Evolutionary conservation across 2,329 filamentous ascomycete genomes (phyloP).

Genomic region (Mycocentrospora acerina): DNA sequence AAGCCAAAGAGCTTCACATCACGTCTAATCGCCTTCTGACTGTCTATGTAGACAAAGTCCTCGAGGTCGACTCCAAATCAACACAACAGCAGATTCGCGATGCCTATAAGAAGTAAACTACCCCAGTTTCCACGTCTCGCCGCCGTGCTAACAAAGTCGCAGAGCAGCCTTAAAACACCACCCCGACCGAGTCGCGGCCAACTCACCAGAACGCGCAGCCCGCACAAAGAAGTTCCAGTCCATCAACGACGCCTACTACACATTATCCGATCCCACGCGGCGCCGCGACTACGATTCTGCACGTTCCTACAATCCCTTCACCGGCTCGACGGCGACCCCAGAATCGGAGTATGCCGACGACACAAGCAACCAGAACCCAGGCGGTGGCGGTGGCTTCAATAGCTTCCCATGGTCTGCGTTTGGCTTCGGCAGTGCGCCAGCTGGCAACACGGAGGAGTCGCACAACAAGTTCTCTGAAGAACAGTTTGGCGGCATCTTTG

Average conservation of each 20-base stretch:
- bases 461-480: constrained; percentile 65
- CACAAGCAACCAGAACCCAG: constrained; percentile 42
- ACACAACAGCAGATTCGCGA: constrained; percentile 82
- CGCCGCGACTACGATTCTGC: constrained; percentile 83
- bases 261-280: constrained; percentile 75
- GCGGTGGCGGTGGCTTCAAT: constrained; percentile 17
- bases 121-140: neutral
- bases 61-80: constrained; percentile 73
- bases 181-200: constrained; percentile 81
- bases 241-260: constrained; percentile 92
- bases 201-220: constrained; percentile 77
- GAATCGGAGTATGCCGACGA: constrained; percentile 54
- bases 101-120: constrained; percentile 83
- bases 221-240: constrained; percentile 89
- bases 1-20: constrained; percentile 4
- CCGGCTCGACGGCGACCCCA: constrained; percentile 46
- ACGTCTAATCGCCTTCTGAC: neutral
- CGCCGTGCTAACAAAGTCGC: constrained; percentile 2
- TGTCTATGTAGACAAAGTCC: constrained; percentile 32
- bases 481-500: constrained; percentile 75
- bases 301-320: constrained; percentile 56
- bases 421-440: constrained; percentile 55
- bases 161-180: constrained; percentile 89
- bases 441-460: constrained; percentile 47
- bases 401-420: constrained; percentile 79